Conservation (phyloP, 2,329 filamentous ascomycete genomes). For the Pseudogymnoascus pannorum region DNA sequence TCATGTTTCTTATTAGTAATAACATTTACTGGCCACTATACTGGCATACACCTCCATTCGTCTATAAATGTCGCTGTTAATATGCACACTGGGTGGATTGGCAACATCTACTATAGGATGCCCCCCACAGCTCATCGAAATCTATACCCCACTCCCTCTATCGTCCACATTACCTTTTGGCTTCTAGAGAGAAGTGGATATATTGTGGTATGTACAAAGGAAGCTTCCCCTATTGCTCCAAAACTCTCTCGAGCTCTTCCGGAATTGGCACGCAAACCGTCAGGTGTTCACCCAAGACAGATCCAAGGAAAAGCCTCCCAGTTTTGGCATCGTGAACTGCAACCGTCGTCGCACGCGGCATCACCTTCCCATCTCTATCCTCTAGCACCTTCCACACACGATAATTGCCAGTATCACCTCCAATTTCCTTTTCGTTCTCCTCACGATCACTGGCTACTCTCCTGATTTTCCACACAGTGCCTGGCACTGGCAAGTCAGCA, state of each 20-base stretch:
- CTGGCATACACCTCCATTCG: not conserved
- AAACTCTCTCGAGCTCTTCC: not conserved
- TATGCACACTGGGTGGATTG: not conserved
- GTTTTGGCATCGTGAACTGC: constrained; percentile 28
- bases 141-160: not conserved
- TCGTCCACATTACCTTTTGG: not conserved
- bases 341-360: constrained; percentile 22
- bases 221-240: not conserved
- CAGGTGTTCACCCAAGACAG: constrained; percentile 19
- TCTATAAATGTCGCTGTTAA: not conserved
- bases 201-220: not conserved
- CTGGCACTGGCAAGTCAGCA: constrained; percentile 17
- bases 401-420: constrained; percentile 14
- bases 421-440: constrained; percentile 1
- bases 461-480: constrained; percentile 23
- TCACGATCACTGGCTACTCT: constrained; percentile 15
- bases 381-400: constrained; percentile 30
- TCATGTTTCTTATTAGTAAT: not conserved
- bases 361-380: constrained; percentile 26
- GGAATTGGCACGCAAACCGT: constrained; percentile 19
- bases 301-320: constrained; percentile 28
- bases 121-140: not conserved
- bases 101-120: not conserved
- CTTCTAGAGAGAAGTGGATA: not conserved
- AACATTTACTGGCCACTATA: not conserved